A percentile compares a stretch with the other conserved stretches of the same genome.
phyloP scores from a whole-genome alignment of 2,329 filamentous ascomycete species.

The Phyllosticta paracitricarpa region DNA sequence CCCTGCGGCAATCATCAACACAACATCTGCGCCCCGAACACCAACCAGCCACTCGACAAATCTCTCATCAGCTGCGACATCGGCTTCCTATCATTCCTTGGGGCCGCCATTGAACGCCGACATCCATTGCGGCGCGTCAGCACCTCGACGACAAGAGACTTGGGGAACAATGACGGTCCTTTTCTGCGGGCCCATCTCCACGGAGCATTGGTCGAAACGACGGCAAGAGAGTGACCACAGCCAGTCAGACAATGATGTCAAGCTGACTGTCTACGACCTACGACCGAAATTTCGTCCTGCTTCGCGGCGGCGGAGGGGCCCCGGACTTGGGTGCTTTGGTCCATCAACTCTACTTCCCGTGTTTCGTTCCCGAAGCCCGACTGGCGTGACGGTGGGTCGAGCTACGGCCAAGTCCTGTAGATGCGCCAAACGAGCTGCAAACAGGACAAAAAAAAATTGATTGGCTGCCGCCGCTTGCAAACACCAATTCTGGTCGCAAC shows the following conservation, averaged over 20 bases:
- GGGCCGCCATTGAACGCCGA: not conserved
- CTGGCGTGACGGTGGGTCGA: constrained; percentile 10
- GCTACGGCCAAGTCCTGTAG: constrained; percentile 1
- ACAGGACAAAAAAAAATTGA: not conserved
- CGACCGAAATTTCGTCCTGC: not conserved
- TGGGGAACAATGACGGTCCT: not conserved
- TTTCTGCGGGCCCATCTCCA: not conserved
- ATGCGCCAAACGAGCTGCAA: constrained; percentile 1
- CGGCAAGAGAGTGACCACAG: not conserved
- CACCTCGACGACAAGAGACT: not conserved
- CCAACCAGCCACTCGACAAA: not conserved
- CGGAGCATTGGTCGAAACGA: not conserved
- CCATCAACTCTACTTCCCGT: constrained; percentile 4
- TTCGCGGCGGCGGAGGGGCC: not conserved
- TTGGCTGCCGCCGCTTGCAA: not conserved
- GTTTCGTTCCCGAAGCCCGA: constrained; percentile 3
- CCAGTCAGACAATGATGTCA: not conserved
- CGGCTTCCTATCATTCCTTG: not conserved
- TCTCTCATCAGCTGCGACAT: not conserved
- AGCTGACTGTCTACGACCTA: not conserved
- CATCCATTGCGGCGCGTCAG: not conserved
- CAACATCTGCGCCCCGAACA: not conserved
- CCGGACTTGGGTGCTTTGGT: not conserved
- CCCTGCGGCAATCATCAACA: not conserved
- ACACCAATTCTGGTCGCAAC: not conserved